A percentile compares a stretch with the other conserved stretches of the same genome.
Evolutionary conservation across 1,284 basidiomycete genomes (phyloP).

Genomic region (Cutaneotrichosporon arboriforme): DNA sequence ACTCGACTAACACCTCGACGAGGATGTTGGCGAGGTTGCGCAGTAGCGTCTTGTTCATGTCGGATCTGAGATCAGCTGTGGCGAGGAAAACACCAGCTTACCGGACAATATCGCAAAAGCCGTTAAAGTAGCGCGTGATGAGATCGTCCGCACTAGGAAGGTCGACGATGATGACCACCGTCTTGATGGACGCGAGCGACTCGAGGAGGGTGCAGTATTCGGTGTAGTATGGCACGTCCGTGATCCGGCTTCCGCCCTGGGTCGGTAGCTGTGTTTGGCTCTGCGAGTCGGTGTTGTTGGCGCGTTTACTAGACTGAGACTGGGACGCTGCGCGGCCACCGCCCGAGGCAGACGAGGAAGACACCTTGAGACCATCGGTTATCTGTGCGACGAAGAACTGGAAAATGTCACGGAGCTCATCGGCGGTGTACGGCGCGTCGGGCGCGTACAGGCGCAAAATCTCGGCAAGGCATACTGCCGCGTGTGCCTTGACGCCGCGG

Average conservation of each 20-base stretch:
- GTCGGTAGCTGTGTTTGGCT: slow-evolving; percentile 44
- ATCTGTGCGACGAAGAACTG: slow-evolving; percentile 89
- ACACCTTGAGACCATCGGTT: slow-evolving; percentile 63
- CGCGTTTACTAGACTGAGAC: background rate
- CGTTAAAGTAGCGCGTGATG: slow-evolving; percentile 73
- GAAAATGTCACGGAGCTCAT: slow-evolving; percentile 84
- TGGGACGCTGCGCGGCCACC: slow-evolving; percentile 16
- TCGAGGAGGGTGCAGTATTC: slow-evolving; percentile 92
- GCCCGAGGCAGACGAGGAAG: slow-evolving; percentile 37
- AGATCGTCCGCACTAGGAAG: slow-evolving; percentile 80
- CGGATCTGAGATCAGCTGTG: slow-evolving; percentile 50
- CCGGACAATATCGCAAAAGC: slow-evolving; percentile 73
- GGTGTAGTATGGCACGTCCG: slow-evolving; percentile 61
- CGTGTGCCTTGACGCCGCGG: slow-evolving; percentile 80
- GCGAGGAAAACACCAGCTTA: slow-evolving; percentile 29
- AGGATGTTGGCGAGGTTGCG: slow-evolving; percentile 84
- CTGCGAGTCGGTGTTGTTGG: slow-evolving; percentile 19
- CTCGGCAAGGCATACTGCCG: slow-evolving; percentile 91
- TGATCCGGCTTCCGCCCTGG: slow-evolving; percentile 43
- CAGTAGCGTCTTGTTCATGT: slow-evolving; percentile 83
- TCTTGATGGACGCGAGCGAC: slow-evolving; percentile 87
- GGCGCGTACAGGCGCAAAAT: slow-evolving; percentile 90
- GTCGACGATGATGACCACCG: slow-evolving; percentile 87
- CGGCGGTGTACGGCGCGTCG: slow-evolving; percentile 86
- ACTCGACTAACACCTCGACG: slow-evolving; percentile 82